Conservation (phyloP, 768 basidiomycete genomes). For the Nidularia pulvinata region DNA sequence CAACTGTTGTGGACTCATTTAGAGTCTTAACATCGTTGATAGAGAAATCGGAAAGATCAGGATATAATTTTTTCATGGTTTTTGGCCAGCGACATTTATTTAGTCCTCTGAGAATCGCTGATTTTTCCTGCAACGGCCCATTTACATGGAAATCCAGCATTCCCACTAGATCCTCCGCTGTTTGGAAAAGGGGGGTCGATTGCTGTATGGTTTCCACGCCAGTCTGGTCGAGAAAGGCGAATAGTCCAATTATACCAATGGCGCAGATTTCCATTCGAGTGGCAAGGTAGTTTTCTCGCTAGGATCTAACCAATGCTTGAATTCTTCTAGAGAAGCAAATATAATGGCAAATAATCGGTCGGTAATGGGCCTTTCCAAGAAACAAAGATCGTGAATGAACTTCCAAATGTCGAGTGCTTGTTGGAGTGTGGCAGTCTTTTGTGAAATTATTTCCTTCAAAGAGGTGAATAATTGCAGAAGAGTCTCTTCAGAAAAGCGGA, state of each 20-base stretch:
- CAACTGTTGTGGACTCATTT: too few relatives aligned
- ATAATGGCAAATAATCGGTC: constrained; percentile 1
- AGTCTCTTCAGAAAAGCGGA: constrained; percentile 1
- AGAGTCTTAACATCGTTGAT: too few relatives aligned
- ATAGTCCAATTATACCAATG: constrained; percentile 4
- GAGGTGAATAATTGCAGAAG: constrained; percentile 4
- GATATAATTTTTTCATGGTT: constrained; percentile 3
- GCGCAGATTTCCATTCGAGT: constrained; percentile 5
- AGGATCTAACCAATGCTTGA: constrained; percentile 3
- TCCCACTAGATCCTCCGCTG: constrained; percentile 3
- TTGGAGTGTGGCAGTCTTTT: constrained; percentile 2
- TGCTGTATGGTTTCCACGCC: not conserved
- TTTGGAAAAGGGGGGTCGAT: not conserved
- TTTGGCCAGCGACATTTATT: constrained; percentile 6
- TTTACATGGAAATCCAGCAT: not conserved
- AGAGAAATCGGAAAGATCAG: not conserved
- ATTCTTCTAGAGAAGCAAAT: constrained; percentile 5
- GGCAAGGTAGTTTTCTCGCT: not conserved
- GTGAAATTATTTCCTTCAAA: constrained; percentile 2
- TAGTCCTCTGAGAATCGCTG: constrained; percentile 3
- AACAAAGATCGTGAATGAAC: constrained; percentile 5
- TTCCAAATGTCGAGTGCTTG: constrained; percentile 9
- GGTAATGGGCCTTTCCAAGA: not conserved
- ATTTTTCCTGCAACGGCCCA: not conserved
- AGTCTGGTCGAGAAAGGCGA: not conserved